Evolutionary conservation across 331 rosid genomes (phyloP).

Genomic region (Rosa hybrid): DNA sequence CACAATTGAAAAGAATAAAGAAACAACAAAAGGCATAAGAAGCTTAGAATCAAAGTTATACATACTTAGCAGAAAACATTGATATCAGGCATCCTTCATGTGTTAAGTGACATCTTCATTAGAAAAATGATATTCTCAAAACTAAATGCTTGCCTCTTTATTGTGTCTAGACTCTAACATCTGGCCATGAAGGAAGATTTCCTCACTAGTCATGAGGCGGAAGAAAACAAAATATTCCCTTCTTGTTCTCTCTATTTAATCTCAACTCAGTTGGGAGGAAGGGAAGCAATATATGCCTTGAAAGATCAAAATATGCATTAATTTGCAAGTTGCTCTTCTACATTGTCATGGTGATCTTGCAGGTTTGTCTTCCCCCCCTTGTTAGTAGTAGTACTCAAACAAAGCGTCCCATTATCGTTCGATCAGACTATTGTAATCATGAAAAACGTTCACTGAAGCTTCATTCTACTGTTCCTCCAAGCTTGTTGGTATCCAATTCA

Average conservation of each 20-base stretch:
- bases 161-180: conserved; percentile 9
- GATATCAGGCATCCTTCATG: background rate
- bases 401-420: background rate
- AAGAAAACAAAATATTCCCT: conserved; percentile 33
- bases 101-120: background rate
- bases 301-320: background rate
- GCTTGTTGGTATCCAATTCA: conserved; percentile 25
- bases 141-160: conserved; percentile 6
- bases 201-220: conserved; percentile 26
- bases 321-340: background rate
- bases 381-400: background rate
- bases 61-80: background rate
- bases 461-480: conserved; percentile 20
- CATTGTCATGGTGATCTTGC: conserved; percentile 27
- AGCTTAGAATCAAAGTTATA: conserved; percentile 34
- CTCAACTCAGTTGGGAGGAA: background rate
- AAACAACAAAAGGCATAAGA: conserved; percentile 8
- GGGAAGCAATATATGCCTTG: conserved; percentile 7
- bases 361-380: conserved; percentile 13
- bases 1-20: conserved; percentile 5
- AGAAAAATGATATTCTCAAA: conserved; percentile 14
- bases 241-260: conserved; percentile 9
- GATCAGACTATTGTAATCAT: conserved; percentile 3
- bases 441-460: conserved; percentile 15
- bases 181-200: conserved; percentile 27